Evolutionary conservation across 2,329 filamentous ascomycete genomes (phyloP), one percentile per base, ranked within the genome.

Genomic region (Fusarium subtropicale): DNA sequence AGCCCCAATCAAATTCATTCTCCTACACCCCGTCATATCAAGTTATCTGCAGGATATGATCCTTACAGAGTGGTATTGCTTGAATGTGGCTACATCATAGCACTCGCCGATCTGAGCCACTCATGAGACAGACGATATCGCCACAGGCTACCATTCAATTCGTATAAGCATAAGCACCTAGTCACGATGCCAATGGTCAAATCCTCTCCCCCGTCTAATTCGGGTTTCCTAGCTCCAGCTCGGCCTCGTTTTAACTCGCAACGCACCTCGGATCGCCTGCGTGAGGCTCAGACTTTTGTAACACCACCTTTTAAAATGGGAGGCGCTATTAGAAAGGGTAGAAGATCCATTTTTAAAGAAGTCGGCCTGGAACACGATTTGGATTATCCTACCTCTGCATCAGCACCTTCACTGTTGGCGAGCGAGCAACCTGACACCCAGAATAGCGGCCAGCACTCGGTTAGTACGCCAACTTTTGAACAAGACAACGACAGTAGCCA

Each of bases 271-370:
- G 84, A 87, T 72, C 83, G 85, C 42, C 76, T 87, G 38, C 81
- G 84, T 66, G 85, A 86, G 72, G 79, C 81, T 60, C 81, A 80
- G n/a, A 74, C 75, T 34, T 76, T 81, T 15, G 69, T 76, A 53
- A 76, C 79, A 13, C 79, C 78, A 47, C 72, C 78, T 2, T 81
- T 84, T 66, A 76, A 78, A 30, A 82, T 83, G 78, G 74, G 73
- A 41, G 79, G 79, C 70, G 85, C 82, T 59, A 82, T 86, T 48
- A 79, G 77, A 64, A 86, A 85, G 72, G 83, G 81, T 42, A 81
- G 85, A 50, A 82, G 79, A 68, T 87, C 85, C 24, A 77, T 86
- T 59, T 87, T 87, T 69, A 85, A 79, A 71, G 85, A 87, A 75
- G 74, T 83, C 41, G 85, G 85, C 7, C 71, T 87, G 22, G 77